These are phyloP conservation scores for Apostasia shenzhenica DNA, from an alignment of 106 monocot species.

Conservation along the genomic window DNA sequence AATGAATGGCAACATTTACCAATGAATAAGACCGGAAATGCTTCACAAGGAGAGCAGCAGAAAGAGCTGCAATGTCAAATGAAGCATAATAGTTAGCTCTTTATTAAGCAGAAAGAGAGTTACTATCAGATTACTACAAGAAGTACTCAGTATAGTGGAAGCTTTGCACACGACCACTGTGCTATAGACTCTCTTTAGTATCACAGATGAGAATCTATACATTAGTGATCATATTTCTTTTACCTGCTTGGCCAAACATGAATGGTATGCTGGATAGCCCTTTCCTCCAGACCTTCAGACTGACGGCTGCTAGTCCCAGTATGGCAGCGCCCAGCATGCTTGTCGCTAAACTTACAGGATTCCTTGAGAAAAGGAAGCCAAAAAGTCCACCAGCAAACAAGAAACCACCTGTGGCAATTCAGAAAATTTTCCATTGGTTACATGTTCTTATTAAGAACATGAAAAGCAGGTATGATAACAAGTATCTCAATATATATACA, in stretches of 20 bases:
- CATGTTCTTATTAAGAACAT: background rate
- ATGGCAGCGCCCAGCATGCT: slow-evolving; percentile 44
- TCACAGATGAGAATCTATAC: no score
- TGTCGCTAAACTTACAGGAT: slow-evolving; percentile 31
- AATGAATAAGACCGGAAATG: slow-evolving; percentile 21
- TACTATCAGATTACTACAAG: no score
- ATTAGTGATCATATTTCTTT: background rate
- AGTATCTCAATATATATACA: no score
- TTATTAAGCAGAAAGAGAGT: no score
- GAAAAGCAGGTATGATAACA: no score
- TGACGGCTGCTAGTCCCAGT: slow-evolving; percentile 34
- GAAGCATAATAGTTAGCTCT: background rate
- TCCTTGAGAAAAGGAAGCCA: slow-evolving; percentile 46
- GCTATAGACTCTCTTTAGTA: no score
- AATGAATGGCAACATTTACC: slow-evolving; percentile 13
- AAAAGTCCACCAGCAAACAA: slow-evolving; percentile 41
- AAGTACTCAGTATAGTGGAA: no score
- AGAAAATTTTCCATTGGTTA: background rate
- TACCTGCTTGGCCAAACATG: slow-evolving; percentile 65
- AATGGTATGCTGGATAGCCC: slow-evolving; percentile 53
- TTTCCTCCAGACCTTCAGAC: slow-evolving; percentile 57
- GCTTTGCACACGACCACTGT: no score
- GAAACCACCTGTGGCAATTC: slow-evolving; percentile 38
- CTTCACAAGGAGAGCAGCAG: slow-evolving; percentile 23
- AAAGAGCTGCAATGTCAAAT: slow-evolving; percentile 13